Evolutionary conservation across 2,329 filamentous ascomycete genomes (phyloP), one percentile per base, ranked within the genome.

Genomic region (Colletotrichum sansevieriae): DNA sequence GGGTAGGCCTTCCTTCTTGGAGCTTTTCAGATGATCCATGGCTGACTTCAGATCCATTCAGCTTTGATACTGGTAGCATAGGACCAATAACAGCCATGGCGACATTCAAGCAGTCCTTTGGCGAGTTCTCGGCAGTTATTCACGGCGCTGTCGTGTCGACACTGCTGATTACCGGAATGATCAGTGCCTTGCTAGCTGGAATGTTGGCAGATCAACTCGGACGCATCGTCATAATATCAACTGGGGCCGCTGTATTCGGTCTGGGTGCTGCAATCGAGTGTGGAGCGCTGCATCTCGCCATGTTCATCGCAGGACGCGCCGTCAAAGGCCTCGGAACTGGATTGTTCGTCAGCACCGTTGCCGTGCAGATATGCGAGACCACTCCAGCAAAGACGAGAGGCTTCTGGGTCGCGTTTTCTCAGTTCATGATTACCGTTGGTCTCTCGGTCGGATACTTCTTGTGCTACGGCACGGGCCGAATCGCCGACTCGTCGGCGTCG

Each of bases 81-180:
- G 88, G 88, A 0, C 84, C 88, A 2, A 83, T 90, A 0, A 90
- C 88, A 0, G 81, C 83, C 4, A 90, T 90, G 88, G 71, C 79
- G 0, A 76, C 79, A 10, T 90, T 88, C 75, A 78, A 77, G 8
- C 63, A 76, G 2, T 79, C 81, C 3, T 85, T 90, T 71, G 87
- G 87, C 5, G 75, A 79, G 10, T 82, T 86, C 49, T 85, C 85
- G 1, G 79, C 87, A 0, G 85, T 84, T 0, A 73, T 89, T 0
- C 87, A 88, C 71, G 88, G 88, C 1, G 78, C 89, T 2, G 82
- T 88, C 6, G 87, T 91, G 11, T 90, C 88, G 0, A 84, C 84
- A 0, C 85, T 90, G 54, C 79, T 90, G 18, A 82, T 90, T 18
- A 84, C 88, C 0, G 89, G 87, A 4, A 88, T 85, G 0, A 76